phyloP scores from a whole-genome alignment of 352 stramenopile species.

The Phytophthora pseudosyringae region DNA sequence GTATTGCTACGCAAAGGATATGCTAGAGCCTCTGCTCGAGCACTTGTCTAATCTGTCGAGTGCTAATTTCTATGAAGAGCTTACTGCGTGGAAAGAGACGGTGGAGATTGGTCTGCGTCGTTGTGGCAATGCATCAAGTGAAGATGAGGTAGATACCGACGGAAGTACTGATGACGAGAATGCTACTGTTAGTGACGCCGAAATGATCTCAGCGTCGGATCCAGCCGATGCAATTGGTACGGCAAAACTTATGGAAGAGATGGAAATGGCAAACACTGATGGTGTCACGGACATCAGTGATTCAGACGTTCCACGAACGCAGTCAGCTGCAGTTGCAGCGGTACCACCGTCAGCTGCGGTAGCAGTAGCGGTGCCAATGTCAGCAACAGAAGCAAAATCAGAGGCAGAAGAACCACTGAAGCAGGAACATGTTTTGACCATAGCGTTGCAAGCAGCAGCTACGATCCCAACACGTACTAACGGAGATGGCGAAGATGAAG shows the following conservation, averaged over 20 bases:
- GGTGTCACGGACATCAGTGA: neutral
- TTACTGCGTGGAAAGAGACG: slow-evolving; percentile 12
- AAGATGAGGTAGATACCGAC: too few relatives aligned
- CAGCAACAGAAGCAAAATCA: too few relatives aligned
- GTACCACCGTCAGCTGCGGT: too few relatives aligned
- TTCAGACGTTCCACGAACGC: neutral
- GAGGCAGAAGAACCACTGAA: too few relatives aligned
- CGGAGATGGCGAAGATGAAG: too few relatives aligned
- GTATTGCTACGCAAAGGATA: slow-evolving; percentile 12
- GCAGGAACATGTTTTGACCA: too few relatives aligned
- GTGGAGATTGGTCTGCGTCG: slow-evolving; percentile 3
- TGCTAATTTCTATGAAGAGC: slow-evolving; percentile 6
- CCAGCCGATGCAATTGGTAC: slow-evolving; percentile 9
- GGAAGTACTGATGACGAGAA: neutral
- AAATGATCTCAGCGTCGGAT: neutral
- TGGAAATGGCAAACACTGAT: neutral
- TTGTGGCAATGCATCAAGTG: neutral
- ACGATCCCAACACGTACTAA: too few relatives aligned
- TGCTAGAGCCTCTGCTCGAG: slow-evolving; percentile 5
- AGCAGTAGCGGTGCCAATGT: too few relatives aligned
- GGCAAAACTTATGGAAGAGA: slow-evolving; percentile 1
- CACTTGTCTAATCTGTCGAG: slow-evolving; percentile 12
- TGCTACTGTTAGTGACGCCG: neutral
- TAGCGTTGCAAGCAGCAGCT: too few relatives aligned
- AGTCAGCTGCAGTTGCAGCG: too few relatives aligned